Base-by-base conservation (phyloP, 1,284 basidiomycete genomes). In the Grifola frondosa region DNA sequence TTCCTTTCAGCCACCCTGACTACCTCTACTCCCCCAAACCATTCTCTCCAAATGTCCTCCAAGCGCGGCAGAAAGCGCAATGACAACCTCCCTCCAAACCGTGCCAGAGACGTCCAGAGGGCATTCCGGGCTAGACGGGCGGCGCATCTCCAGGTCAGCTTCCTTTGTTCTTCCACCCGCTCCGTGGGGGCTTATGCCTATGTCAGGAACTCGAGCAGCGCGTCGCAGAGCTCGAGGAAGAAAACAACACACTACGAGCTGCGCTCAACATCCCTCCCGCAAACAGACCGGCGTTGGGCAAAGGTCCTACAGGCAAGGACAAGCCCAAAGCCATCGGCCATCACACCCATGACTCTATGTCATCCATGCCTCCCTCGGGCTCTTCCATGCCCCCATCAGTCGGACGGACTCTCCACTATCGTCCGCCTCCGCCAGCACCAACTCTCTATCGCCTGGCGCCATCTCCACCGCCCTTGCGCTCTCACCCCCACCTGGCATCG, bases 61-160 rank as follows among this genome's bases (percentile, higher is more conserved):
- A 90, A 88, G 68, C 83, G 91, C 57, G 91, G 91, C 49, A 82
- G 91, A 60, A 94, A 94, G 65, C 79, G 91, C 64, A 94, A 95
- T 69, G 89, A 94, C 68, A 88, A 88, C 60, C 80, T 95, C 29
- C 91, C 91, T 51, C 91, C 91, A 25, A 94, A 94, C 60, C 83
- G 92, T 49, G 92, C 93, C 22, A 74, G 92, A 44, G 92, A 96
- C 62, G 91, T 96, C 23, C 92, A 97, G 66, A 75, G 92, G 53
- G 92, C 92, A 3, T 97, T 96, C 71, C 80, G 92, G 55, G 90
- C 92, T 20, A 77, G 93, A 52, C 81, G 92, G 57, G 90, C 90
- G 48, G 90, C 91, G 48, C 91, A 95, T 67, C 77, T 96, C 41
- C 81, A 88, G 69, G 87, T 88, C 63, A 57, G 73, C 71, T 61